Base-by-base conservation (phyloP, 805 yeast genomes). In the Danielia reshetovae region DNA sequence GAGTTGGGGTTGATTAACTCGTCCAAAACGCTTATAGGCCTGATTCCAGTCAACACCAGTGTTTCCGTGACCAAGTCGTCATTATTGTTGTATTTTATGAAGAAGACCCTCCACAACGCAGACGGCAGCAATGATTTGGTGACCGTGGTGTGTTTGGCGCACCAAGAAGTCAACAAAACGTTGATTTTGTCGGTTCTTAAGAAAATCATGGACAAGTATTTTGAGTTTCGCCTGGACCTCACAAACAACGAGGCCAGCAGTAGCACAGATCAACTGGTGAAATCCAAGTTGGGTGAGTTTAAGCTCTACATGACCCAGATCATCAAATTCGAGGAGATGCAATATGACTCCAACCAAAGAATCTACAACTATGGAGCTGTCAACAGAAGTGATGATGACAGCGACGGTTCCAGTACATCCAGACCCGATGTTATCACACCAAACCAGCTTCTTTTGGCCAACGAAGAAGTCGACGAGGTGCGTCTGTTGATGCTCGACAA, bases 401-500 rank as follows among this genome's bases (percentile, higher is more conserved):
- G 43, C 12, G 43, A 35, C 18, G 28, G 18, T 4, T 29, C 28
- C 33, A 19, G 38, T 4, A 19, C 22, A 19, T 18, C 21, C 8
- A 30, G 27, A 7, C 36, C 48, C 5, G 55, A 49, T 6, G 47
- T 54, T 9, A 61, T 65, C 27, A 55, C 52, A 15, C 66, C 70
- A 5, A 53, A 65, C 40, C 63, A 63, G 54, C 42, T 60, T 39
- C 45, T 68, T 38, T 30, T 65, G 6, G 74, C 72, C 4, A 69
- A 64, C 30, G 71, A 65, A 38, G 88, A 83, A 40, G 70, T 82
- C 14, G 76, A 75, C 35, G 79, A 79, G 50, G 84, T 83, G 16
- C 65, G 81, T 44, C 73, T 73, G 34, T 57, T 83, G 42, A 81
- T 83, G 88, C 72, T 78, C 39, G 84, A 80, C 40, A 84, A 83